Evolutionary conservation across 345 rosid genomes (phyloP), one percentile per base, ranked within the genome.

Genomic region (Populus nigra): DNA sequence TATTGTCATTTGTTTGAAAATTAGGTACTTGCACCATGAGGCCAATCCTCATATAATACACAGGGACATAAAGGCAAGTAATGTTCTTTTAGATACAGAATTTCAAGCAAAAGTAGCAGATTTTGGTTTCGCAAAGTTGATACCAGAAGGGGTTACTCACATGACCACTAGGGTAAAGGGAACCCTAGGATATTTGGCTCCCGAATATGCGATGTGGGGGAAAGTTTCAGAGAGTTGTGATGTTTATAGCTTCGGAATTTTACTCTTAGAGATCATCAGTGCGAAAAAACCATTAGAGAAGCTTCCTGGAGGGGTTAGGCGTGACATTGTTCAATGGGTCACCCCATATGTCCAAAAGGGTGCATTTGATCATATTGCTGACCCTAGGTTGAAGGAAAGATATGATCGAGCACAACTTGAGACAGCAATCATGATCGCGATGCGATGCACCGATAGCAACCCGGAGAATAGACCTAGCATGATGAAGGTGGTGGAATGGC

Each of bases 161-260:
- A 18, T 91, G 75, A 91, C 95, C 35, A 91, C 95, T 0, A 81
- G 91, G 73, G 91, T 91, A 12, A 89, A 91, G 65, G 95, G 95
- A 12, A 88, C 91, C 4, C 86, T 88, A 0, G 95, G 95, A 7
- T 91, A 91, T 57, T 81, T 89, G 47, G 95, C 95, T 20, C 95
- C 95, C 0, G 93, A 91, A 76, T 91, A 91, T 3, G 95, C 93
- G n/a, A 91, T 91, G 95, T 91, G 95, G 93, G 93, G 93, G 7
- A 91, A 91, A 72, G 93, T 89, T 23, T 89, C 91, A 0, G 91
- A 89, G 49, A 84, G 87, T 16, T 91, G 93, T 47, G 95, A 91
- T 49, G 93, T 89, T 11, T 89, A 87, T 18, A 91, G 95, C 73
- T 91, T 88, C n/a, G 95, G 93, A 3, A 86, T 91, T 69, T 49